These are phyloP conservation scores for Hypoxylon lenormandii DNA, from an alignment of 495 filamentous ascomycete species.

Conservation along the genomic window DNA sequence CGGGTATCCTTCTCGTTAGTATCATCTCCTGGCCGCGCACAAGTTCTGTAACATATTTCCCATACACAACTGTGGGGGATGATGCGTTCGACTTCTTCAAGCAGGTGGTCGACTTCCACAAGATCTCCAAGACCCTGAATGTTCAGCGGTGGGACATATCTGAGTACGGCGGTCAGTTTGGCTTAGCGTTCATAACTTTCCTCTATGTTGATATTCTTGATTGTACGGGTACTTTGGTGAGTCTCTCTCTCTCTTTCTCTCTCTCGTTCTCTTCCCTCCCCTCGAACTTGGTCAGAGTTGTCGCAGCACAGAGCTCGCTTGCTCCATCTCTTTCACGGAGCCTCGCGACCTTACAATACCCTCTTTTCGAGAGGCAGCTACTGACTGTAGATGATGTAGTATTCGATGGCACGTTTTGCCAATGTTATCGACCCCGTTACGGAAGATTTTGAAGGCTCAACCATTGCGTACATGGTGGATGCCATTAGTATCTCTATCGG, in stretches of 20 bases:
- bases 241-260: not conserved
- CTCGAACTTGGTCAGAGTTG: too few species aligned
- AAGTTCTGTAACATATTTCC: slow-evolving; percentile 81
- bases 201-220: slow-evolving; percentile 87
- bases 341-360: too few species aligned
- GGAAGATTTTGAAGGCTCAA: slow-evolving; percentile 81
- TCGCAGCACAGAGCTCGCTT: too few species aligned
- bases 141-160: slow-evolving; percentile 77
- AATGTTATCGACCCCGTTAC: slow-evolving; percentile 78
- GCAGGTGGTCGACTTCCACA: slow-evolving; percentile 82
- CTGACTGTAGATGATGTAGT: slow-evolving; percentile 50
- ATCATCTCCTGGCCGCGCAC: slow-evolving; percentile 84
- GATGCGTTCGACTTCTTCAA: slow-evolving; percentile 83
- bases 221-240: slow-evolving; percentile 73
- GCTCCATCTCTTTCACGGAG: not conserved
- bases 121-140: slow-evolving; percentile 71
- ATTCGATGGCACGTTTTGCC: slow-evolving; percentile 84
- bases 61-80: slow-evolving; percentile 73
- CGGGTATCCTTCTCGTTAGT: slow-evolving; percentile 81
- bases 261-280: too few species aligned
- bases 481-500: slow-evolving; percentile 82
- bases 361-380: not conserved
- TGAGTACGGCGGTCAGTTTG: slow-evolving; percentile 73
- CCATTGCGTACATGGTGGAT: slow-evolving; percentile 82
- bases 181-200: slow-evolving; percentile 82